Evolutionary conservation across 176 grass and related monocot genomes (phyloP), one percentile per base, ranked within the genome.

Genomic region (Oryza meyeriana): DNA sequence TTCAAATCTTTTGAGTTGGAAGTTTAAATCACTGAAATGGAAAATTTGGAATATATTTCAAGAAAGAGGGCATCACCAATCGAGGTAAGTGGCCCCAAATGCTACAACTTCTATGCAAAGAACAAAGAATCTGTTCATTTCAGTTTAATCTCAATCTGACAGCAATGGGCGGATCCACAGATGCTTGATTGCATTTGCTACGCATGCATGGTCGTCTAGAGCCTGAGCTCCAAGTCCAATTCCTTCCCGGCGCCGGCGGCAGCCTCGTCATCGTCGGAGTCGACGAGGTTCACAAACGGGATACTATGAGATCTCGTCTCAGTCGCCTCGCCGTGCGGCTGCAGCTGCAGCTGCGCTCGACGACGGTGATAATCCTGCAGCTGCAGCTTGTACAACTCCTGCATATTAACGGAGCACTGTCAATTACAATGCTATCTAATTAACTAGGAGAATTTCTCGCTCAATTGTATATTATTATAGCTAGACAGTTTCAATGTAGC

Each of bases 161-260:
- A 39, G 66, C 1, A 69, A 11, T 34, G 57, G 24, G 57, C 38
- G 57, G 48, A 62, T n/a, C 36, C 35, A 38, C 35, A 26, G 4
- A 10, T 24, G 8, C 2, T n/a, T n/a, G 20, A 8, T 3, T 57
- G 6, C 3, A 36, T 29, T 42, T n/a, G n/a, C n/a, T n/a, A n/a
- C n/a, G n/a, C n/a, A 11, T 42, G 6, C 18, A 20, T 55, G 16
- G 45, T 18, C 17, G 72, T 18, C 79, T 87, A 85, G 61, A 90
- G 88, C 57, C 12, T 90, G 58, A 90, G 85, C 63, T 90, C 88
- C 27, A 90, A 10, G 83, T 86, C 84, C 74, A 90, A 28, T 33
- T 80, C 87, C 36, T 89, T 35, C 27, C 10, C 62, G 3, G 17
- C 45, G 8, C n/a, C 50, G 18, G 27, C 16, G 18, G 5, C 29